Percentiles rank a stretch among this genome's conserved stretches.
These are phyloP conservation scores for Solanum clarkiae DNA, from an alignment of 257 asterid genomes.

Conservation along the genomic window DNA sequence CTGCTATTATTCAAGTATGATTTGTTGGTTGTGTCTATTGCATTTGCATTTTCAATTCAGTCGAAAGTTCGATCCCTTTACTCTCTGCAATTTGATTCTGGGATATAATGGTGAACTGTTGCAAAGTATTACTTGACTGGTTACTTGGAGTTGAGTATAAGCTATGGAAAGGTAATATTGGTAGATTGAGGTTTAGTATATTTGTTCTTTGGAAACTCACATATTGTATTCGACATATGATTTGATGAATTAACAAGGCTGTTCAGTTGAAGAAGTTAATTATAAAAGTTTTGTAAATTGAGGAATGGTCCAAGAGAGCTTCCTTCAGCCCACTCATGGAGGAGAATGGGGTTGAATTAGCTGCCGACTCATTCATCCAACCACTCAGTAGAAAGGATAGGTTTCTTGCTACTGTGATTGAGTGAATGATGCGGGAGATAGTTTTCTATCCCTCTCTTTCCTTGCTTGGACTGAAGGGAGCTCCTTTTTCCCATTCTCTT, in stretches of 20 bases:
- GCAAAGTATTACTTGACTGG: background rate
- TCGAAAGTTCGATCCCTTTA: background rate
- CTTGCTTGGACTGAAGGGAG: slow-evolving; percentile 98
- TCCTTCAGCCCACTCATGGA: slow-evolving; percentile 95
- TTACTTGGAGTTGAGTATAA: background rate
- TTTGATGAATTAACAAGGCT: background rate
- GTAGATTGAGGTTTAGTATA: background rate
- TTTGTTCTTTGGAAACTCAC: background rate
- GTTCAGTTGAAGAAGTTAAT: background rate
- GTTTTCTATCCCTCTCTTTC: slow-evolving; percentile 63
- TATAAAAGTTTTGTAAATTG: slow-evolving; percentile 4
- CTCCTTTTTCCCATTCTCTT: slow-evolving; percentile 61
- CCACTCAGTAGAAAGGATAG: slow-evolving; percentile 44
- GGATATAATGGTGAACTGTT: background rate
- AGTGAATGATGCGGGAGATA: slow-evolving; percentile 99
- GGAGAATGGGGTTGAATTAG: slow-evolving; percentile 61
- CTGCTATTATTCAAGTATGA: background rate
- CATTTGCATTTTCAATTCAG: background rate
- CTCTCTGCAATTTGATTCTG: background rate
- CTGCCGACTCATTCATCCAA: slow-evolving; percentile 95
- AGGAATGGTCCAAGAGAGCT: slow-evolving; percentile 63
- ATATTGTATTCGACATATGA: background rate
- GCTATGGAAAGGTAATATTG: background rate
- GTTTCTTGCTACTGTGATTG: slow-evolving; percentile 64
- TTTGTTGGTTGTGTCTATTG: background rate